Evolutionary conservation across 108 stramenopile genomes (phyloP), one percentile per base, ranked within the genome.

Genomic region (Nitzschia sp.): DNA sequence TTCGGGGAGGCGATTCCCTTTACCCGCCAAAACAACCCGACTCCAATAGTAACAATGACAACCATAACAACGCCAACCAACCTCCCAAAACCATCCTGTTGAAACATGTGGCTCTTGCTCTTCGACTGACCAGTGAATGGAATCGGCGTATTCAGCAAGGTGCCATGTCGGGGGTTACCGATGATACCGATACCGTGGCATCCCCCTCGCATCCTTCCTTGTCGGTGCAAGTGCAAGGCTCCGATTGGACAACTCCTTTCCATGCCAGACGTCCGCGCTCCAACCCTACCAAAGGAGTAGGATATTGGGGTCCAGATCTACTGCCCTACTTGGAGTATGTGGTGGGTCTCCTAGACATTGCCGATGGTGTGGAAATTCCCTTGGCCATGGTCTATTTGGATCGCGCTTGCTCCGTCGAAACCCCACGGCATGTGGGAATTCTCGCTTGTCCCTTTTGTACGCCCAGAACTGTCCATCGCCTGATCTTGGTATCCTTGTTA

Each of bases 321-420:
- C 25, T 55, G 9, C 29, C 60, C 11, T 83, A 75, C 34, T 29
- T 83, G n/a, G 40, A 72, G 25, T 50, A 71, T 41, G 40, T 83
- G 7, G 12, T 24, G 10, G 40, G 75, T 0, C 19, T 68, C n/a
- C 65, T 74, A 26, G 53, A 29, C 11, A 63, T 58, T 42, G 15
- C 65, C 10, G 41, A 75, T n/a, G 60, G 65, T 7, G n/a, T 73
- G 0, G 72, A 72, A 25, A 14, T 73, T 29, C 21, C 68, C 7
- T 57, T 83, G 55, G 70, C 78, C 38, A 76, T 83, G 71, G 65
- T 83, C 12, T 83, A 76, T 51, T 41, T 83, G 65, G 82, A 83
- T 69, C 78, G 82, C 9, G 78, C 78, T 2, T 79, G 72, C 44
- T 76, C 75, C 7, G 78, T 79, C 3, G 78, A 83, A 51, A 83